Percentiles rank a stretch among this genome's conserved stretches.
Conservation (phyloP, 306 rosid species). For the Hippophae tibetana region DNA sequence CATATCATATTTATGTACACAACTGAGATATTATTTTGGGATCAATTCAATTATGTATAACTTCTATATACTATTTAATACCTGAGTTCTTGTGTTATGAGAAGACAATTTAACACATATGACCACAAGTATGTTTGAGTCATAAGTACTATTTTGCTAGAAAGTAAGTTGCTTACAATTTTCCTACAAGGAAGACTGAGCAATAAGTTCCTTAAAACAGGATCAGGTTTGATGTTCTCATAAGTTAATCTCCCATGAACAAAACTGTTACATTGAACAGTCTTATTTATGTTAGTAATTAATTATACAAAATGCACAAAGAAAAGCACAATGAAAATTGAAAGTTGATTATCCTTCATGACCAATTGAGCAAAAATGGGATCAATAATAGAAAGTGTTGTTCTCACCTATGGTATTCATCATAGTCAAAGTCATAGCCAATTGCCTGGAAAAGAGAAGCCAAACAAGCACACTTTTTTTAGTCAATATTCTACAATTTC, state of each 20-base stretch:
- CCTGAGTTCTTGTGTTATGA: too few species aligned
- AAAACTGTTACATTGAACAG: conserved; percentile 32
- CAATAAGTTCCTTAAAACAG: conserved; percentile 63
- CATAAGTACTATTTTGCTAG: background rate
- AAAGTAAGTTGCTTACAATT: conserved; percentile 42
- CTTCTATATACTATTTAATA: too few species aligned
- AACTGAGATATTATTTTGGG: too few species aligned
- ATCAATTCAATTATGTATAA: too few species aligned
- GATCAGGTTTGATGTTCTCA: conserved; percentile 78
- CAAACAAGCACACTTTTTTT: conserved; percentile 4
- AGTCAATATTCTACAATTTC: background rate
- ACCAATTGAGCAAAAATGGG: too few species aligned
- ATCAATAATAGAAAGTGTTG: background rate
- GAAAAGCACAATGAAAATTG: too few species aligned
- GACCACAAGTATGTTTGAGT: background rate
- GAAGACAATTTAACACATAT: background rate
- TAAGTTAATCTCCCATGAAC: conserved; percentile 95
- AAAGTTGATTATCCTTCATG: too few species aligned
- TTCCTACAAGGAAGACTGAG: conserved; percentile 66
- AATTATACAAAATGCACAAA: too few species aligned
- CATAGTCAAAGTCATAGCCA: conserved; percentile 90
- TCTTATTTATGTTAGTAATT: background rate
- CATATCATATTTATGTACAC: too few species aligned
- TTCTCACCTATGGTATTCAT: conserved; percentile 73
- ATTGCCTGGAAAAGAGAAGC: conserved; percentile 52